Conservation (phyloP, 2,329 filamentous ascomycete species). For the Fonsecaea erecta region DNA sequence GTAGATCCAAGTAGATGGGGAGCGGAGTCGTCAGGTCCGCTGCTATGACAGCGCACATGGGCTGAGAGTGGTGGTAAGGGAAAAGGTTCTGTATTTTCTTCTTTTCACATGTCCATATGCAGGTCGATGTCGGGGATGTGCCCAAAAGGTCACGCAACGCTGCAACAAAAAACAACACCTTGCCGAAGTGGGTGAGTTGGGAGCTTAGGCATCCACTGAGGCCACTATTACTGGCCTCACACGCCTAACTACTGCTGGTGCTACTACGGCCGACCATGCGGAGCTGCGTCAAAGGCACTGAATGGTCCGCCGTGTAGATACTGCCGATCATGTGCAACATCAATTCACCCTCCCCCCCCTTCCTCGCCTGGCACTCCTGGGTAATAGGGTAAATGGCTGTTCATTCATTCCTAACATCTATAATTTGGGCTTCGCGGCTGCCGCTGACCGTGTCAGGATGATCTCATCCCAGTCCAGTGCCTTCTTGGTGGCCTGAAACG, state of each 20-base stretch:
- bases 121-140: background rate
- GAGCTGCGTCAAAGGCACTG: background rate
- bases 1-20: background rate
- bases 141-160: background rate
- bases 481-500: conserved; percentile 37
- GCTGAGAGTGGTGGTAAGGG: conserved; percentile 7
- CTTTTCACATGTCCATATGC: conserved; percentile 20
- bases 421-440: conserved; percentile 11
- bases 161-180: background rate
- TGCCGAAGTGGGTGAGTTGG: background rate
- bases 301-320: background rate
- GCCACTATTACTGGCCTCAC: background rate
- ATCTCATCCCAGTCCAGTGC: conserved; percentile 39
- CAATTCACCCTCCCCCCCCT: background rate
- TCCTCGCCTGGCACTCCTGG: background rate
- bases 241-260: too few relatives aligned
- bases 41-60: background rate
- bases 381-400: background rate
- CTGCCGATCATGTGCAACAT: background rate
- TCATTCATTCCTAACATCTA: background rate
- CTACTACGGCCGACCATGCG: background rate
- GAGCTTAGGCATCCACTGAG: background rate
- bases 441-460: background rate
- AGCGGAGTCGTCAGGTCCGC: background rate
- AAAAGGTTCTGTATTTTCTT: conserved; percentile 2